Percentiles rank a stretch among this genome's conserved stretches.
Conservation (phyloP, 176 grass and related monocot genomes). For the bread wheat (Triticum aestivum) region IWGSC_CS_RefSeq_v2.1 NC_057810.1:583098011-583098510, state of each 20-base stretch:
- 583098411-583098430: constrained; percentile 9
- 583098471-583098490: neutral
- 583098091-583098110: constrained; percentile 6
- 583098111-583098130: constrained; percentile 54
- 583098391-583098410: constrained; percentile 41
- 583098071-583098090: constrained; percentile 30
- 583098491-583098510: constrained; percentile 3
- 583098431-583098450: neutral
- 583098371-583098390: constrained; percentile 91
- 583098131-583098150: constrained; percentile 88
- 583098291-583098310: constrained; percentile 87
- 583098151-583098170: constrained; percentile 66
- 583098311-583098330: constrained; percentile 86
- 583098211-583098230: constrained; percentile 76
- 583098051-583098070: constrained; percentile 20
- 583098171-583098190: constrained; percentile 98
- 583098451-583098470: neutral
- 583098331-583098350: constrained; percentile 86
- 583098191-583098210: constrained; percentile 80
- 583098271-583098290: constrained; percentile 84
- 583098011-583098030: neutral
- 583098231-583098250: constrained; percentile 61
- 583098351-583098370: constrained; percentile 88
- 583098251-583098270: constrained; percentile 57
- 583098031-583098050: neutral